These are phyloP conservation scores for Monilinia polystroma DNA, from an alignment of 2,329 filamentous ascomycete genomes.

Conservation along the genomic window DNA sequence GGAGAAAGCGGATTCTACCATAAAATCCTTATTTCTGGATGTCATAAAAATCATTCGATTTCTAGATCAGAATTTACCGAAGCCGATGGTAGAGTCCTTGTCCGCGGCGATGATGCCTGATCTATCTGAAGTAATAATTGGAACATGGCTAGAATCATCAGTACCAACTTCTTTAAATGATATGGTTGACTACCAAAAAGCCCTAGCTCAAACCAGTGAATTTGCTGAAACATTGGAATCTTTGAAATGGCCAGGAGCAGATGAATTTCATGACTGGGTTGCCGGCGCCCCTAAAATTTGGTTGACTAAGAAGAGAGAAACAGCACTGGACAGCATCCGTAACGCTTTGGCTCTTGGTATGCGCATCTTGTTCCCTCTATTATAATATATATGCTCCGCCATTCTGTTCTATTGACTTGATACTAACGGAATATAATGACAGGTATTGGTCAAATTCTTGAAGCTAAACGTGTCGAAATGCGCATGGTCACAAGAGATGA, in stretches of 20 bases:
- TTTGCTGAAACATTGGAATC: conserved; percentile 65
- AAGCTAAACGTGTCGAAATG: conserved; percentile 82
- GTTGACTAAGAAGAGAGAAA: conserved; percentile 80
- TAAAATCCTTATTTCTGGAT: conserved; percentile 55
- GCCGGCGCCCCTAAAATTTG: conserved; percentile 77
- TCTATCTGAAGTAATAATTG: conserved; percentile 66
- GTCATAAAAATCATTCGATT: conserved; percentile 53
- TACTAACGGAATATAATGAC: conserved; percentile 26
- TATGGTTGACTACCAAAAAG: conserved; percentile 68
- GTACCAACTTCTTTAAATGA: conserved; percentile 74
- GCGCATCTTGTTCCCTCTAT: conserved; percentile 4
- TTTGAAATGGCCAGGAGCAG: conserved; percentile 61
- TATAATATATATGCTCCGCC: background rate
- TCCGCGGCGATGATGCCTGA: conserved; percentile 69
- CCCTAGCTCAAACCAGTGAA: conserved; percentile 60
- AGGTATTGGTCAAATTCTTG: conserved; percentile 64
- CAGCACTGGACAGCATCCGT: conserved; percentile 72
- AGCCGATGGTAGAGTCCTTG: conserved; percentile 57
- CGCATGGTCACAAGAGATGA: conserved; percentile 69
- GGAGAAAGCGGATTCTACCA: conserved; percentile 47
- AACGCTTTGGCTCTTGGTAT: conserved; percentile 56
- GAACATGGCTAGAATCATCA: conserved; percentile 70
- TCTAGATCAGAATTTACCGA: conserved; percentile 52
- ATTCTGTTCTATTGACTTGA: background rate
- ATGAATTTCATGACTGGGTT: conserved; percentile 75